Conservation (phyloP, 2,329 filamentous ascomycete species). For the Chaetoscypha palmicola region DNA sequence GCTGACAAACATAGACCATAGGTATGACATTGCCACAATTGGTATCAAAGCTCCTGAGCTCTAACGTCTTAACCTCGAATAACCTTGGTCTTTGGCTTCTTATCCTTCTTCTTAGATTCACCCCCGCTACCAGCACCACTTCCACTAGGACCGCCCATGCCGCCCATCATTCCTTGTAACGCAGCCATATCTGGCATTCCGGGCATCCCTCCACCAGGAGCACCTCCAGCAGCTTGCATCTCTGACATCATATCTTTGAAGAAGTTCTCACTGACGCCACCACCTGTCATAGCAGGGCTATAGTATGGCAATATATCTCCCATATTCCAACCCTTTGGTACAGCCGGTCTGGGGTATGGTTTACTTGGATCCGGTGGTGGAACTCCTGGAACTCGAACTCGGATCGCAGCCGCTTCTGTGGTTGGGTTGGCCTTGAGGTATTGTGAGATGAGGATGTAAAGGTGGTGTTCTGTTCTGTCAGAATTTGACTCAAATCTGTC, state of each 20-base stretch:
- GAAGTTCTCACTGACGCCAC: slow-evolving; percentile 88
- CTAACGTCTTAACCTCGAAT: not conserved
- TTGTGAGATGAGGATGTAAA: slow-evolving; percentile 72
- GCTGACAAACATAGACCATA: too few relatives aligned
- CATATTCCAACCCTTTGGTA: slow-evolving; percentile 89
- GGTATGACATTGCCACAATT: too few relatives aligned
- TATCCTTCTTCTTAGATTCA: slow-evolving; percentile 41
- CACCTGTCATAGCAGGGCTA: slow-evolving; percentile 82
- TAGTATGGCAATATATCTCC: slow-evolving; percentile 76
- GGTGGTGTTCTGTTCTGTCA: slow-evolving; percentile 63
- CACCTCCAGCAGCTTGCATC: slow-evolving; percentile 49
- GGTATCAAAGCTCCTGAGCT: too few relatives aligned
- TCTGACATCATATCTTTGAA: slow-evolving; percentile 96
- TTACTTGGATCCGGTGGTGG: slow-evolving; percentile 55
- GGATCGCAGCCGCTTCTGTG: slow-evolving; percentile 61
- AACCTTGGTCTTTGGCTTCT: slow-evolving; percentile 26
- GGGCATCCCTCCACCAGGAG: slow-evolving; percentile 28
- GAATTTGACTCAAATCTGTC: too few relatives aligned
- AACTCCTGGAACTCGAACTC: slow-evolving; percentile 65
- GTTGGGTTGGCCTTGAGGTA: slow-evolving; percentile 76
- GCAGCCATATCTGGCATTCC: slow-evolving; percentile 35
- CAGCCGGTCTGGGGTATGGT: slow-evolving; percentile 62
- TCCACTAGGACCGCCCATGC: slow-evolving; percentile 17
- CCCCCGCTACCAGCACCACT: slow-evolving; percentile 30
- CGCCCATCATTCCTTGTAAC: slow-evolving; percentile 47